Conservation (phyloP, 805 yeast genomes). For the Cyberlindnera maritima region DNA sequence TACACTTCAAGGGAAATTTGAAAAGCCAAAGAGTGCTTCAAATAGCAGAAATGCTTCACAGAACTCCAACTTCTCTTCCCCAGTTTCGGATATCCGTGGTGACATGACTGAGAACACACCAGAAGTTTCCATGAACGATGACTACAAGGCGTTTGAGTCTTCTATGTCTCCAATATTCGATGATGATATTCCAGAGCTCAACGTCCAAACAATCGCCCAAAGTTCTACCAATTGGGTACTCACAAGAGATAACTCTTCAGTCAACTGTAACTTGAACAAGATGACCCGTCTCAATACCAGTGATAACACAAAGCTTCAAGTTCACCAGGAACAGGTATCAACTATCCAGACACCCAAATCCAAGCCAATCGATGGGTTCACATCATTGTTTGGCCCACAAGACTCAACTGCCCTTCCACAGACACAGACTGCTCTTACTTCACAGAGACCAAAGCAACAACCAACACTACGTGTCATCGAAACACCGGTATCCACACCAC, state of each 20-base stretch:
- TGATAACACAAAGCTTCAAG: neutral
- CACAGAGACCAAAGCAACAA: neutral
- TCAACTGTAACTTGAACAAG: conserved; percentile 16
- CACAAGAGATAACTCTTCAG: conserved; percentile 24
- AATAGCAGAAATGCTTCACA: neutral
- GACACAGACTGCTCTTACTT: neutral
- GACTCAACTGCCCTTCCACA: neutral
- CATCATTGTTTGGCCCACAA: neutral
- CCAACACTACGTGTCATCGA: neutral
- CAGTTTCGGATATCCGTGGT: neutral
- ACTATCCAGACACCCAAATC: neutral
- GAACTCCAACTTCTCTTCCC: neutral
- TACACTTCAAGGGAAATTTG: conserved; percentile 3
- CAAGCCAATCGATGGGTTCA: neutral
- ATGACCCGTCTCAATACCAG: conserved; percentile 5
- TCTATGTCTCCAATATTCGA: conserved; percentile 25
- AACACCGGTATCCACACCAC: neutral
- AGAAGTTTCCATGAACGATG: conserved; percentile 15
- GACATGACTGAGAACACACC: conserved; percentile 8
- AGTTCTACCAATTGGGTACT: conserved; percentile 17
- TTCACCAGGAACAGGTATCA: neutral
- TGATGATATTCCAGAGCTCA: conserved; percentile 17
- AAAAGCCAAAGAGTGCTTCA: neutral
- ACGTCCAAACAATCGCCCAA: conserved; percentile 11
- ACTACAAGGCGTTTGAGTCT: conserved; percentile 23